Base-by-base conservation (phyloP, 106 monocot genomes). In the Dioscorea alata region DNA sequence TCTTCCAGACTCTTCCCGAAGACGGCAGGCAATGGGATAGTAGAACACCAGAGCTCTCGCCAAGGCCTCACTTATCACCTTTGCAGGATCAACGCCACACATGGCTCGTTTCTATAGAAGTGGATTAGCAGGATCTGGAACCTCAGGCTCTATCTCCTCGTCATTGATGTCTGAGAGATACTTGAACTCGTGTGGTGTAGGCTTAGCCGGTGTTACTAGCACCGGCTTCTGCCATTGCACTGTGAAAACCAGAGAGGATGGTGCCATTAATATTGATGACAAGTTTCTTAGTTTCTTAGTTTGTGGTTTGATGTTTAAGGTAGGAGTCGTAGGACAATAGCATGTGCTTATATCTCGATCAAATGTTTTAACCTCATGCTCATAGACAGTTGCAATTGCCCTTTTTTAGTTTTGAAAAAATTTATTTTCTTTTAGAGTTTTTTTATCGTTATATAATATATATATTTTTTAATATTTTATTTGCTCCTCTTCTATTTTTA, bases 111-210 rank as follows among this genome's bases (percentile, higher is more conserved):
- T 13, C 50, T 34, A 71, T 50, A 80, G 70, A 80, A 66, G 21
- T 61, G 71, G 23, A 80, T 15, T 2, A 33, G 18, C 2, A 69
- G 24, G 21, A 50, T 28, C 9, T 75, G 64, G 70, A 71, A 80
- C 10, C 75, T 57, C 16, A 75, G 49, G 34, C 65, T n/a, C n/a
- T n/a, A n/a, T 71, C 6, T 64, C 24, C 60, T 80, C 75, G 66
- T 80, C 65, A 20, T 80, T 75, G 58, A 75, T 64, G 75, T 80
- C 75, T 23, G 80, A 80, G 50, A 80, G 70, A 4, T 32, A 63
- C 70, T 75, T 75, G 23, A 80, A 22, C 64, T 75, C 75, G 12
- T 52, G 53, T 13, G 80, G 80, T 8, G 80, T 80, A 5, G 69
- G 64, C 42, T 19, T 42, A 21, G 80, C 74, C 17, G 80, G 80